Conservation (phyloP, 2,329 filamentous ascomycete species). For the Fusarium clavum region DNA sequence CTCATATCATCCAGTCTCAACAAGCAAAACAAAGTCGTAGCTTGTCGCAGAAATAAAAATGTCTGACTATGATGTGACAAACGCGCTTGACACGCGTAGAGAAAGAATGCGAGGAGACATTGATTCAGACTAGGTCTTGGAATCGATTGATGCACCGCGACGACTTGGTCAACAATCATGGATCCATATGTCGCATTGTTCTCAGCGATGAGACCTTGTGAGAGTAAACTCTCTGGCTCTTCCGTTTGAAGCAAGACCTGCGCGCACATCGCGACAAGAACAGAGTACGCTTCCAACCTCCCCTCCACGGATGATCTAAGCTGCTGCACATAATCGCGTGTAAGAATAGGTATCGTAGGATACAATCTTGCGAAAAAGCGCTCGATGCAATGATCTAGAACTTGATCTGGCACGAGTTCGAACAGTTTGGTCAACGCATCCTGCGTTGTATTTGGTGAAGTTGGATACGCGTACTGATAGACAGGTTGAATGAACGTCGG, state of each 20-base stretch:
- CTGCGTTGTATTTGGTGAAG: not conserved
- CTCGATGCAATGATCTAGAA: slow-evolving; percentile 54
- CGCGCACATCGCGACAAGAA: slow-evolving; percentile 55
- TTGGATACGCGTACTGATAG: not conserved
- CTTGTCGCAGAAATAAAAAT: slow-evolving; percentile 58
- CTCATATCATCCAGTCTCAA: slow-evolving; percentile 48
- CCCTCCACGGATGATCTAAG: slow-evolving; percentile 42
- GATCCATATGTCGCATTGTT: slow-evolving; percentile 54
- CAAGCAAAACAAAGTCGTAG: slow-evolving; percentile 55
- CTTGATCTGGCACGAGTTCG: slow-evolving; percentile 49
- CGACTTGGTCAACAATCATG: slow-evolving; percentile 53
- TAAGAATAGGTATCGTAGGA: slow-evolving; percentile 59
- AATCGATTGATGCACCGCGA: slow-evolving; percentile 51
- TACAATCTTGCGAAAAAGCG: slow-evolving; percentile 56
- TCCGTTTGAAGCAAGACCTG: slow-evolving; percentile 58
- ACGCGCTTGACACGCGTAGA: slow-evolving; percentile 58
- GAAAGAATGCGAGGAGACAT: slow-evolving; percentile 57
- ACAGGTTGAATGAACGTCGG: slow-evolving; percentile 17
- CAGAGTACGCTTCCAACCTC: slow-evolving; percentile 51
- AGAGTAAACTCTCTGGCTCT: slow-evolving; percentile 49
- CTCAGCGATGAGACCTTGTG: slow-evolving; percentile 50
- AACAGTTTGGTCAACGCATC: slow-evolving; percentile 44
- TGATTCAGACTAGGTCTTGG: slow-evolving; percentile 53
- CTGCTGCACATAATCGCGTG: slow-evolving; percentile 51
- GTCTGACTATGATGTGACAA: slow-evolving; percentile 58